phyloP scores from a whole-genome alignment of 257 asterid species.

The Thymus quinquecostatus region DNA sequence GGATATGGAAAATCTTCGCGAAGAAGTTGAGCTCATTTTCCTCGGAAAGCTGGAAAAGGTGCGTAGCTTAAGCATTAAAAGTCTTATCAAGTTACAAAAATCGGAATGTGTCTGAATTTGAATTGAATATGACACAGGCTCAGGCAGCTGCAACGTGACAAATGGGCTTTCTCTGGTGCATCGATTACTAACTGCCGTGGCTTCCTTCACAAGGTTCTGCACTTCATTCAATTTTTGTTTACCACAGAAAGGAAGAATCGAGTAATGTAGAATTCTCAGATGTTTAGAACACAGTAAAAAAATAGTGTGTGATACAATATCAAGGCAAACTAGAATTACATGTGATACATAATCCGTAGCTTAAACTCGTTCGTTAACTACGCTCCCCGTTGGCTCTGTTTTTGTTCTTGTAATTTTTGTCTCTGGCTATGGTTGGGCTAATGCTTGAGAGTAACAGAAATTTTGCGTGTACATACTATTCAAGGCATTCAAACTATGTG shows the following conservation, averaged over 20 bases:
- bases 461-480: not conserved
- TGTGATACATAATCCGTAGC: constrained; percentile 1
- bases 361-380: not conserved
- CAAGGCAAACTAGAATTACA: constrained; percentile 11
- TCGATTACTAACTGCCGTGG: constrained; percentile 5
- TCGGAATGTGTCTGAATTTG: constrained; percentile 22
- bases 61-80: constrained; percentile 6
- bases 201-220: constrained; percentile 11
- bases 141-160: constrained; percentile 40
- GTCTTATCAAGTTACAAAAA: not conserved
- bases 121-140: constrained; percentile 43
- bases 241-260: not conserved
- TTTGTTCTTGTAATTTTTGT: not conserved
- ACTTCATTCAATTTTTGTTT: not conserved
- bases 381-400: not conserved
- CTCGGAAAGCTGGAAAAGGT: constrained; percentile 54
- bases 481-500: no score
- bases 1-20: constrained; percentile 67
- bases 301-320: not conserved
- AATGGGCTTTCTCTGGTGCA: constrained; percentile 23
- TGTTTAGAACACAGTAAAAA: not conserved
- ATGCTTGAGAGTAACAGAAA: not conserved
- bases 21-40: constrained; percentile 63
- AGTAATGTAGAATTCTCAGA: not conserved
- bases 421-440: not conserved